phyloP scores from a whole-genome alignment of 78 protist genomes.

The Trichosphaerium sp. region DNA sequence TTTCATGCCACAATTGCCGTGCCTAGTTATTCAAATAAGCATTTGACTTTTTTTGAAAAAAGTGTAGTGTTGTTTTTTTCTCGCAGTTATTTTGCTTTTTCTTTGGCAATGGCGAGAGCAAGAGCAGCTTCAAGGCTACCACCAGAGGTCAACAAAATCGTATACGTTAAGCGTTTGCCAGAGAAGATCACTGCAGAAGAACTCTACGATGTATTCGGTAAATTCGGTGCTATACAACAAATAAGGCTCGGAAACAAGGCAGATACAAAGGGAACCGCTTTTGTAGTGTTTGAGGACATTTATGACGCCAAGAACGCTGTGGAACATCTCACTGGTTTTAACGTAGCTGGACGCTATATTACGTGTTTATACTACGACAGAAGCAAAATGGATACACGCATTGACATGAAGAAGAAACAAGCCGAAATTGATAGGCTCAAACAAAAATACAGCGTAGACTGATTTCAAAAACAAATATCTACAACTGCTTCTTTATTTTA shows the following conservation, averaged over 20 bases:
- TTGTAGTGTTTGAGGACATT: conserved; percentile 93
- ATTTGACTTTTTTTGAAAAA: no score
- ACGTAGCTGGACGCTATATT: conserved; percentile 76
- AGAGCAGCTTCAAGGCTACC: conserved; percentile 80
- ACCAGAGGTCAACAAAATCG: conserved; percentile 88
- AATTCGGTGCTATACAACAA: conserved; percentile 93
- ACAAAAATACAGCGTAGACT: conserved; percentile 34
- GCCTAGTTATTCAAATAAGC: no score
- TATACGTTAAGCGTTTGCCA: conserved; percentile 86
- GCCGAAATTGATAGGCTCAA: conserved; percentile 44
- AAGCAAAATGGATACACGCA: conserved; percentile 26
- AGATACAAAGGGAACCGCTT: conserved; percentile 92
- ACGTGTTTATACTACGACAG: conserved; percentile 73
- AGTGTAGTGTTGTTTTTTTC: no score
- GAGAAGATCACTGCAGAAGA: conserved; percentile 83
- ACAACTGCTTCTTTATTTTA: no score
- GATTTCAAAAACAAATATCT: not conserved
- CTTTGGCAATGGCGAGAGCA: no score
- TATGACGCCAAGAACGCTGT: conserved; percentile 94
- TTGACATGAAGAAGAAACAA: conserved; percentile 40
- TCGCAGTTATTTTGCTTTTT: no score
- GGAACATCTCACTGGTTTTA: conserved; percentile 90
- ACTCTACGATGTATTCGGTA: conserved; percentile 89
- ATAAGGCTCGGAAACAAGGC: conserved; percentile 75
- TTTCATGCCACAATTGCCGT: no score